Evolutionary conservation across 1,284 basidiomycete genomes (phyloP), one percentile per base, ranked within the genome.

Genomic region (Marasmius tenuissimus): DNA sequence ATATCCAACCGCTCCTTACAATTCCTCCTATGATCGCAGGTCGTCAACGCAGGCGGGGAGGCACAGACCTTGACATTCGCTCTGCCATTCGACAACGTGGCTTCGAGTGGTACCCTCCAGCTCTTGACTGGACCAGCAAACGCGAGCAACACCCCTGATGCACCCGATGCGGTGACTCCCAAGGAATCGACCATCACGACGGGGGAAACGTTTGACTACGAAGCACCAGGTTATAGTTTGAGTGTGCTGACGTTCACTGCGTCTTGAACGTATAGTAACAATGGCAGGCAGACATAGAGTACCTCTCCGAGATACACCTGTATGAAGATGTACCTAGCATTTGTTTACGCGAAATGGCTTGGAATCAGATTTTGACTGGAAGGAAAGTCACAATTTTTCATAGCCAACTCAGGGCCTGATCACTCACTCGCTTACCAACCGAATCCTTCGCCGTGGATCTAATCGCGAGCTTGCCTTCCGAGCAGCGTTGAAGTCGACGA

Each of bases 141-240:
- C 12, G 77, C 79, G 4, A 86, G 82, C 70, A 89, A 89, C 72
- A 84, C 81, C 1, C 85, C 85, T 3, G 70, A 68, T 22, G 73
- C 72, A 1, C 85, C 86, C 4, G 71, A 82, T 57, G 66, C 76
- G 6, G 73, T 86, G 47, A 73, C 74, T 2, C 87, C 86, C 0
- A 69, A 71, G 52, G 84, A 74, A 3, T 78, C 73, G 55, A 71
- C 69, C 1, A 79, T 88, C 63, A 50, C 67, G 1, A 81, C 82
- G 18, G 81, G 80, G 4, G 74, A 77, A 65, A 81, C 73, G 1
- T 84, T 89, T 71, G 75, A 77, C 38, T 89, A 81, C 70, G 82
- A 76, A n/a, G 85, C 85, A 9, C 82, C 85, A 27, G 81, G 77
- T 0, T 82, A 83, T 67, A 88, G 86, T 68, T 78, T 89, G 54